These are phyloP conservation scores for Brassica juncea DNA, from an alignment of 345 rosid species.

Conservation along the genomic window DNA sequence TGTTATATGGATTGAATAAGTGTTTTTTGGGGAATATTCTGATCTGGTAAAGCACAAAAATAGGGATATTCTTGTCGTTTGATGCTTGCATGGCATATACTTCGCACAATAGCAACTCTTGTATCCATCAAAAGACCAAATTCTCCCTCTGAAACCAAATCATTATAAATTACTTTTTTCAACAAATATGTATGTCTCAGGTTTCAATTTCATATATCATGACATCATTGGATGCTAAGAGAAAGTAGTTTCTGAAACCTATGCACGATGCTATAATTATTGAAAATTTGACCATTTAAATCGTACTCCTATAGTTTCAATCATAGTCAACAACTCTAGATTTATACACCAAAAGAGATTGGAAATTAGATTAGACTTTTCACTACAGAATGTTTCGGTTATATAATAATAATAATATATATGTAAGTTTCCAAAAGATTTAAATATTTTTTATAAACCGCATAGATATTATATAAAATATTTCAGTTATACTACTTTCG, in stretches of 20 bases:
- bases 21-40: conserved; percentile 36
- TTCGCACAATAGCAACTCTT: neutral
- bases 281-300: neutral
- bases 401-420: neutral
- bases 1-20: conserved; percentile 1
- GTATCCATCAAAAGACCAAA: neutral
- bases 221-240: neutral
- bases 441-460: neutral
- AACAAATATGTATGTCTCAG: neutral
- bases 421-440: neutral
- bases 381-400: neutral
- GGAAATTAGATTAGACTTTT: neutral
- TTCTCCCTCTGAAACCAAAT: conserved; percentile 1
- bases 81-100: conserved; percentile 43
- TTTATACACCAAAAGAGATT: neutral
- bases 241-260: neutral
- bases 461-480: neutral
- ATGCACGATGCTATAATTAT: neutral
- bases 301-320: neutral
- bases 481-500: neutral
- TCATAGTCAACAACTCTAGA: neutral
- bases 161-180: neutral
- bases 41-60: conserved; percentile 20
- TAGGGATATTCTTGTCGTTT: conserved; percentile 39
- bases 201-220: neutral